Percentiles rank a stretch among this genome's conserved stretches.
Conservation (phyloP, 768 basidiomycete species). For the Mycena olivaceomarginata region DNA sequence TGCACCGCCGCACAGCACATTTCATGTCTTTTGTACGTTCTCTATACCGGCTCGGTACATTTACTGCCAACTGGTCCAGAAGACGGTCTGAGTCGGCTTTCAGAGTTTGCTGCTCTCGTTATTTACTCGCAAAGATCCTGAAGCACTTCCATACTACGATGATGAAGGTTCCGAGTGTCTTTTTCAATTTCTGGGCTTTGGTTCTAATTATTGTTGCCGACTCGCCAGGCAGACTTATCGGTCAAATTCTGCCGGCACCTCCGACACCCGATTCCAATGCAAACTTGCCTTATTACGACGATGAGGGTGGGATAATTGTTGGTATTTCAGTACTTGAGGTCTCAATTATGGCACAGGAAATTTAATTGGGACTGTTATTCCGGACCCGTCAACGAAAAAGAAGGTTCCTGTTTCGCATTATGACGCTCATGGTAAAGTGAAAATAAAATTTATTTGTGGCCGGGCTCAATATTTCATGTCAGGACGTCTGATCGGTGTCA, state of each 20-base stretch:
- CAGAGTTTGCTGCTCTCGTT: neutral
- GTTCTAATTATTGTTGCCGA: neutral
- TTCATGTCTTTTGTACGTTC: neutral
- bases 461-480: neutral
- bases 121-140: neutral
- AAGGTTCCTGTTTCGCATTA: neutral
- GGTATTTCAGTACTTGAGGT: neutral
- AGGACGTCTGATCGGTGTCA: neutral
- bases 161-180: neutral
- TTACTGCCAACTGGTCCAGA: neutral
- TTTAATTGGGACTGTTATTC: neutral
- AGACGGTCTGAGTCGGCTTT: neutral
- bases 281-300: neutral
- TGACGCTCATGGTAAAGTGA: neutral
- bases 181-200: neutral
- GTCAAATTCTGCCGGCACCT: neutral
- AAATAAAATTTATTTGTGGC: neutral
- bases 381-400: neutral
- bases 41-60: neutral
- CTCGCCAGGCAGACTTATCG: neutral
- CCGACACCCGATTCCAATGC: neutral
- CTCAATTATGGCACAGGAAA: neutral
- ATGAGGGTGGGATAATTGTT: neutral
- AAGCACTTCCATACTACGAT: neutral
- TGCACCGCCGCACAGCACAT: neutral